Base-by-base conservation (phyloP, 805 yeast species). In the Clavispora fructus region DNA sequence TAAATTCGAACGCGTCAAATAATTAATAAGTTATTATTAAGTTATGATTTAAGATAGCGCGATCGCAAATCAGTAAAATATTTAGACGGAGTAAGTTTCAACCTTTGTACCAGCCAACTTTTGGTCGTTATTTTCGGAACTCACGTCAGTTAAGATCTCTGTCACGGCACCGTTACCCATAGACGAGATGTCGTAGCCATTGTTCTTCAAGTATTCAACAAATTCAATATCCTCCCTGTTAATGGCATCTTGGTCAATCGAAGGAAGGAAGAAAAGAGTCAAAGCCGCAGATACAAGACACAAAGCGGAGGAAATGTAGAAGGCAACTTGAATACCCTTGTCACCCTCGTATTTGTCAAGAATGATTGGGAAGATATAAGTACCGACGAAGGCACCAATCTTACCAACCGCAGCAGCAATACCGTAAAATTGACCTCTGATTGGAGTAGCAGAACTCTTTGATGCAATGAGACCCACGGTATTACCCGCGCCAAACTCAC, bases 401-500 rank as follows among this genome's bases (percentile, higher is more conserved):
- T 91, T 91, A 60, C 96, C 97, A 44, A 83, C 57, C 25, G 96
- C 96, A 46, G 97, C 96, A 39, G 95, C 92, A 56, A 89, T 74
- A 58, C 94, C 94, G 62, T 91, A 91, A 68, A 85, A 87, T 58
- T 86, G 86, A 48, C 97, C 97, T 71, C 97, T 83, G 46, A 90
- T 78, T 19, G 96, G 83, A 9, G 96, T 83, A 39, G 96, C 85
- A 40, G 83, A 77, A 7, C 96, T 85, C 68, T 90, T 90, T 37
- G 96, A 78, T 17, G 96, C 95, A 51, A 91, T 73, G 46, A 87
- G 69, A 55, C 97, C 97, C 64, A 87, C 85, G 67, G 87, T 88
- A 67, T 90, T 88, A 69, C 97, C 98, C 12, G 95, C 91, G 28
- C 96, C 95, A 65, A 91, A 86, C 67, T 92, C 97, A 59, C 97